Conservation (phyloP, 2,329 filamentous ascomycete genomes). For the Blumeria hordei region DNA sequence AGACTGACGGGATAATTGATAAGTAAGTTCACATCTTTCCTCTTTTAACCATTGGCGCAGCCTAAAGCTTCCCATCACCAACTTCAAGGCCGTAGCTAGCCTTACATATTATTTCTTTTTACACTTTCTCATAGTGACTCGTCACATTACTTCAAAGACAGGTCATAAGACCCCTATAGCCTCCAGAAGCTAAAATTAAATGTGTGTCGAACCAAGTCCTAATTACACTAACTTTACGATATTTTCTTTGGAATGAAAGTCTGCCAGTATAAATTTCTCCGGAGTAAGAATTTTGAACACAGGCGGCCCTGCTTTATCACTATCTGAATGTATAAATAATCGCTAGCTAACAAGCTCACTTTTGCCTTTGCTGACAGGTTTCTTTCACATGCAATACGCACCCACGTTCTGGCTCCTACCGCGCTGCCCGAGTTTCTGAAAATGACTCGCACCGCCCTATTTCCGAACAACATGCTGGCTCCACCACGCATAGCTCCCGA, state of each 20-base stretch:
- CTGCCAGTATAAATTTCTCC: too few species aligned
- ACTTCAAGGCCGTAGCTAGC: not conserved
- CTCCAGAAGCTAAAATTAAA: too few species aligned
- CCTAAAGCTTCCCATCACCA: conserved; percentile 5
- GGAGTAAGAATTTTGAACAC: too few species aligned
- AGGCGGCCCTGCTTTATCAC: not conserved
- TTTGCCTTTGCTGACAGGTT: conserved; percentile 8
- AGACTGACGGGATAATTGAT: conserved; percentile 57
- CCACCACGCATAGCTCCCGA: conserved; percentile 36
- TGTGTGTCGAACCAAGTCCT: too few species aligned
- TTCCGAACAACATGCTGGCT: conserved; percentile 62
- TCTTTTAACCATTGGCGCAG: not conserved
- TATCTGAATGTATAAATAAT: not conserved
- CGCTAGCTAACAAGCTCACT: not conserved
- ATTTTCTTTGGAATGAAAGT: too few species aligned
- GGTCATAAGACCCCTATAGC: too few species aligned
- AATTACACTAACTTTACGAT: too few species aligned
- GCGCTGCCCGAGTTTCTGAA: conserved; percentile 43
- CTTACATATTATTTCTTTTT: too few species aligned
- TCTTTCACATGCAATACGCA: conserved; percentile 31
- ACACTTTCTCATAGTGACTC: too few species aligned
- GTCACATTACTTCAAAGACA: too few species aligned
- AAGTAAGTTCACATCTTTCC: conserved; percentile 32
- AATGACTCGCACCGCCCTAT: conserved; percentile 52
- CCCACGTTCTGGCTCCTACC: conserved; percentile 34